phyloP scores from a whole-genome alignment of 2,329 filamentous ascomycete genomes.

The Aspergillus spinulosporus region DNA sequence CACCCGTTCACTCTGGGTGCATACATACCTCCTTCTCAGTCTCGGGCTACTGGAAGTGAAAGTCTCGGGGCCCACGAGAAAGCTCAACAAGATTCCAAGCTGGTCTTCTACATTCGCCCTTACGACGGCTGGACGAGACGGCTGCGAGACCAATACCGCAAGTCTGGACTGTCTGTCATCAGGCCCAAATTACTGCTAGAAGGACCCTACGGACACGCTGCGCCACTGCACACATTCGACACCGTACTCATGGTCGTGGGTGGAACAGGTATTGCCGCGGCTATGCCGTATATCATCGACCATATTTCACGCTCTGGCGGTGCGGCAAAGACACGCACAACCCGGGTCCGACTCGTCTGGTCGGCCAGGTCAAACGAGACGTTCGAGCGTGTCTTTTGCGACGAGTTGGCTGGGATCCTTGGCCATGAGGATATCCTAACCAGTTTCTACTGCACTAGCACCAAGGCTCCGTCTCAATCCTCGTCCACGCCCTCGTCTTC shows the following conservation, averaged over 20 bases:
- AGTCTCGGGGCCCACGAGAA: background rate
- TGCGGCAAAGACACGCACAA: background rate
- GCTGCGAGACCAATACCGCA: background rate
- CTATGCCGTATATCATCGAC: background rate
- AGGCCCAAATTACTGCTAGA: background rate
- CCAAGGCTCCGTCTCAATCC: no score
- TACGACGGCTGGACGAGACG: background rate
- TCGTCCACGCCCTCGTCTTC: background rate
- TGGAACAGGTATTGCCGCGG: background rate
- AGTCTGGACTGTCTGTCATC: background rate
- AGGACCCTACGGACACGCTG: background rate
- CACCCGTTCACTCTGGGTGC: slow-evolving; percentile 46
- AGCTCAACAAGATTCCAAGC: background rate
- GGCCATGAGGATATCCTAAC: background rate
- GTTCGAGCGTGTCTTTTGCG: background rate
- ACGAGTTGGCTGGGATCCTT: background rate
- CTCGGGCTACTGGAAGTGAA: no score
- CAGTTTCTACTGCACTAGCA: background rate
- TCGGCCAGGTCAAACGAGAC: background rate
- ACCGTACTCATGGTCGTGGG: background rate
- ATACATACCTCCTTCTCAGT: background rate
- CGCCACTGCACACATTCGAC: background rate
- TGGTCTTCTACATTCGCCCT: background rate
- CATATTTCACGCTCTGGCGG: background rate
- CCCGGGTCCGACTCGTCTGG: background rate